Evolutionary conservation across 2,329 filamentous ascomycete genomes (phyloP).

Genomic region (Colletotrichum sp.): DNA sequence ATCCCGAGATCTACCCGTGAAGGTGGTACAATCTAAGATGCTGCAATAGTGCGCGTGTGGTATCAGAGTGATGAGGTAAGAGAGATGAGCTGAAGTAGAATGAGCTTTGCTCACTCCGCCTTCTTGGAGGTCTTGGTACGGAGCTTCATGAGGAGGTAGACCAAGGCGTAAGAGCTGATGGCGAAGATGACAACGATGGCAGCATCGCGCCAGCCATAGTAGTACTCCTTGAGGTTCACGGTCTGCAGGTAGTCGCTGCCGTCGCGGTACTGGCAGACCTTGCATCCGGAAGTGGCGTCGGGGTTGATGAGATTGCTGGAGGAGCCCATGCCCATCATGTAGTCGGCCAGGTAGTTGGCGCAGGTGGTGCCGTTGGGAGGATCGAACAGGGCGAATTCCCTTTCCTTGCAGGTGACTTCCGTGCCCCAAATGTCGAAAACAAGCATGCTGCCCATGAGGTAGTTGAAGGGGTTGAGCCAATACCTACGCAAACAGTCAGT

Average conservation of each 20-base stretch:
- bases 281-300: constrained; percentile 57
- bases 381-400: constrained; percentile 57
- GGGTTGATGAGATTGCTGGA: constrained; percentile 64
- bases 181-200: constrained; percentile 64
- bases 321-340: constrained; percentile 51
- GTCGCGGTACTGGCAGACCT: constrained; percentile 63
- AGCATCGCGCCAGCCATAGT: constrained; percentile 71
- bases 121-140: constrained; percentile 54
- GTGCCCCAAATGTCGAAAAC: constrained; percentile 54
- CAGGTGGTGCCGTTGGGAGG: constrained; percentile 61
- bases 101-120: constrained; percentile 32
- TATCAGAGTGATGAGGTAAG: not conserved
- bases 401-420: constrained; percentile 48
- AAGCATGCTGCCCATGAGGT: constrained; percentile 62
- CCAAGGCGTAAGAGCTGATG: constrained; percentile 55
- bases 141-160: constrained; percentile 53
- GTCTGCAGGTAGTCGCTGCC: constrained; percentile 66
- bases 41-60: not conserved
- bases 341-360: constrained; percentile 59
- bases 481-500: not conserved
- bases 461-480: constrained; percentile 62
- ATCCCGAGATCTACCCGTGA: not conserved
- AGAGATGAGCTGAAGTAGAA: not conserved
- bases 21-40: not conserved
- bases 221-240: constrained; percentile 65